Evolutionary conservation across 1,284 basidiomycete genomes (phyloP).

Genomic region (Vanrija humicola): DNA sequence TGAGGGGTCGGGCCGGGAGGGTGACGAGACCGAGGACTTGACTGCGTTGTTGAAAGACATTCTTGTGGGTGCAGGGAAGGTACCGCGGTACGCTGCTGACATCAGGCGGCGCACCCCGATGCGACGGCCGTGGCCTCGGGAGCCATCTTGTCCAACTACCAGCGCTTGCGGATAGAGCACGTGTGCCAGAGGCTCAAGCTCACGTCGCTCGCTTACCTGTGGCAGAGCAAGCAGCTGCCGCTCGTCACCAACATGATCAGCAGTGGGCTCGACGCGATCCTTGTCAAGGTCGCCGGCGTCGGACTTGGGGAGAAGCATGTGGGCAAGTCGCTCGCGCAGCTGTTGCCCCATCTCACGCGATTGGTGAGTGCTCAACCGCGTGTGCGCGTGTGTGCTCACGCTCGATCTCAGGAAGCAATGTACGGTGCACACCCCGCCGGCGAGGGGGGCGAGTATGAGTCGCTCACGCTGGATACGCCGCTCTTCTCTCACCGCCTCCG

Average conservation of each 20-base stretch:
- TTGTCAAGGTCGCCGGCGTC: slow-evolving; percentile 97
- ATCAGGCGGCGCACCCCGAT: slow-evolving; percentile 71
- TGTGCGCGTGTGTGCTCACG: not conserved
- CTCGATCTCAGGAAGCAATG: slow-evolving; percentile 58
- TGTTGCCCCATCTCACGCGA: slow-evolving; percentile 68
- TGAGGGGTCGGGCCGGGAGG: slow-evolving; percentile 56
- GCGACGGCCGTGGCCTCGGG: slow-evolving; percentile 86
- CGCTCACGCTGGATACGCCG: slow-evolving; percentile 83
- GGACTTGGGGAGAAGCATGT: slow-evolving; percentile 76
- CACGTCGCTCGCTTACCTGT: slow-evolving; percentile 81
- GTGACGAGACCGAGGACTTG: slow-evolving; percentile 97
- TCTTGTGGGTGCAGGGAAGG: slow-evolving; percentile 57
- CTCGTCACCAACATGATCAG: slow-evolving; percentile 83
- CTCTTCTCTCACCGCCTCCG: slow-evolving; percentile 75
- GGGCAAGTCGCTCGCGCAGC: slow-evolving; percentile 69
- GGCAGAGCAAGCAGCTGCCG: slow-evolving; percentile 84
- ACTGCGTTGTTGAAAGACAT: slow-evolving; percentile 70
- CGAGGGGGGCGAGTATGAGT: slow-evolving; percentile 98
- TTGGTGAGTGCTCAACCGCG: slow-evolving; percentile 56
- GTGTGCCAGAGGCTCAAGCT: slow-evolving; percentile 84
- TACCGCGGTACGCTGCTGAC: not conserved
- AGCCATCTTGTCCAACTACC: slow-evolving; percentile 96
- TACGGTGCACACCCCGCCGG: slow-evolving; percentile 95
- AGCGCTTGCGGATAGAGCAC: slow-evolving; percentile 94
- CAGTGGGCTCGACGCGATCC: slow-evolving; percentile 71